Percentiles rank a stretch among this genome's conserved stretches.
These are phyloP conservation scores for Cyclanthera cordifolia DNA, from an alignment of 306 rosid genomes.

Conservation along the genomic window DNA sequence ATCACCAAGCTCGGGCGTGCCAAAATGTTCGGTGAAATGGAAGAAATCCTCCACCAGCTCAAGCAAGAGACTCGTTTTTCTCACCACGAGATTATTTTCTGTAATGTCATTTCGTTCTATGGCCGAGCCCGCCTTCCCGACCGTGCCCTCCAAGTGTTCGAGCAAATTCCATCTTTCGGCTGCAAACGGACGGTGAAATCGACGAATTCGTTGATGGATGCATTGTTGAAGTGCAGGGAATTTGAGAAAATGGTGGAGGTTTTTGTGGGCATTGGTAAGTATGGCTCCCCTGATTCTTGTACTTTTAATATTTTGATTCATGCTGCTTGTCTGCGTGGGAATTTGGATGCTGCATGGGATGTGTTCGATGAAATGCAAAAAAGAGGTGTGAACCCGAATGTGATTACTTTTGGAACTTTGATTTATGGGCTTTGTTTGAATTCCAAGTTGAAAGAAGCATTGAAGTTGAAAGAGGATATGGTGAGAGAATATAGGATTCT, in stretches of 20 bases:
- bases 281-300: conserved; percentile 44
- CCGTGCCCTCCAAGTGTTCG: conserved; percentile 40
- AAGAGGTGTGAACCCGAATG: conserved; percentile 23
- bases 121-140: conserved; percentile 50
- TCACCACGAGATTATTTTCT: conserved; percentile 48
- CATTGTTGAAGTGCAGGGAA: conserved; percentile 36
- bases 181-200: conserved; percentile 47
- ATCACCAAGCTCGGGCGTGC: conserved; percentile 69
- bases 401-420: conserved; percentile 48
- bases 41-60: conserved; percentile 44
- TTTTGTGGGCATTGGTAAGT: conserved; percentile 9
- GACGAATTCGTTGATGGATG: conserved; percentile 46
- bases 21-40: conserved; percentile 64
- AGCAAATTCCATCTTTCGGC: conserved; percentile 36
- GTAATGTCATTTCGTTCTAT: conserved; percentile 59
- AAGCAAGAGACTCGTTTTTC: conserved; percentile 34
- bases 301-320: conserved; percentile 55
- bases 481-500: conserved; percentile 19
- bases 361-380: conserved; percentile 54
- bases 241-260: conserved; percentile 20
- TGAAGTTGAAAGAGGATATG: conserved; percentile 47
- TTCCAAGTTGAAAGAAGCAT: conserved; percentile 30
- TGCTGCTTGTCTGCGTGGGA: conserved; percentile 18
- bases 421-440: conserved; percentile 35
- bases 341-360: conserved; percentile 24